phyloP scores from a whole-genome alignment of 805 yeast genomes.

The Danielia reshetovae region DNA sequence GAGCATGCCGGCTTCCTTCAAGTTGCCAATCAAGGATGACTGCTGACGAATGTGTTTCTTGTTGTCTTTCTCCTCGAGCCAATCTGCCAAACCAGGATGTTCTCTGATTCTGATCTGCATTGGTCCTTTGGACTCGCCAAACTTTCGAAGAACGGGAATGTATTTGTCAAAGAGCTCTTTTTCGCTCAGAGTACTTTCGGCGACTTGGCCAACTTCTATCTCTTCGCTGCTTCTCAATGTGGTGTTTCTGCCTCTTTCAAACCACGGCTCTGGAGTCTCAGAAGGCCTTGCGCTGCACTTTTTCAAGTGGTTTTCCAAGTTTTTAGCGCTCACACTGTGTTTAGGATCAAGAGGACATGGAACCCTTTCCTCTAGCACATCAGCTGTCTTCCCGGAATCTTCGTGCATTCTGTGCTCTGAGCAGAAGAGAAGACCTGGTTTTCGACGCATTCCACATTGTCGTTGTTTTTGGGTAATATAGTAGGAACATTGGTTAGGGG shows the following conservation, averaged over 20 bases:
- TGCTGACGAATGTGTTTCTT: constrained; percentile 82
- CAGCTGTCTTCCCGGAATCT: constrained; percentile 7
- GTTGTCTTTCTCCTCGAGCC: constrained; percentile 50
- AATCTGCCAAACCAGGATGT: constrained; percentile 29
- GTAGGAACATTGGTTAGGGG: constrained; percentile 41
- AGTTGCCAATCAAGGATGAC: constrained; percentile 69
- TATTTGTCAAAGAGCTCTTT: constrained; percentile 11
- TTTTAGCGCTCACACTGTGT: constrained; percentile 67
- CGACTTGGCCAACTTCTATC: constrained; percentile 9
- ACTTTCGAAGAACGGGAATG: constrained; percentile 14
- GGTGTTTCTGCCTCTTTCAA: constrained; percentile 17
- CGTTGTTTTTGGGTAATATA: constrained; percentile 48
- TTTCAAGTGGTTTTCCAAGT: constrained; percentile 50
- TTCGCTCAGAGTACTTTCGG: neutral
- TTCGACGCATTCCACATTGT: constrained; percentile 59
- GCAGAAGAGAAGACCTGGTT: constrained; percentile 48
- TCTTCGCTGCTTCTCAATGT: constrained; percentile 7
- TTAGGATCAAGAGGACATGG: constrained; percentile 75
- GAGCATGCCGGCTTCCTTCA: constrained; percentile 42
- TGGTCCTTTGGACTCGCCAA: constrained; percentile 12
- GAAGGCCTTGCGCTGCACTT: constrained; percentile 54
- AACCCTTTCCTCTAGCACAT: constrained; percentile 40
- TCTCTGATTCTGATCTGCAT: constrained; percentile 13
- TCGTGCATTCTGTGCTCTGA: constrained; percentile 51
- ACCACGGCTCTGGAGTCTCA: constrained; percentile 47